phyloP scores from a whole-genome alignment of 805 yeast genomes.

The Myxozyma sirexii region DNA sequence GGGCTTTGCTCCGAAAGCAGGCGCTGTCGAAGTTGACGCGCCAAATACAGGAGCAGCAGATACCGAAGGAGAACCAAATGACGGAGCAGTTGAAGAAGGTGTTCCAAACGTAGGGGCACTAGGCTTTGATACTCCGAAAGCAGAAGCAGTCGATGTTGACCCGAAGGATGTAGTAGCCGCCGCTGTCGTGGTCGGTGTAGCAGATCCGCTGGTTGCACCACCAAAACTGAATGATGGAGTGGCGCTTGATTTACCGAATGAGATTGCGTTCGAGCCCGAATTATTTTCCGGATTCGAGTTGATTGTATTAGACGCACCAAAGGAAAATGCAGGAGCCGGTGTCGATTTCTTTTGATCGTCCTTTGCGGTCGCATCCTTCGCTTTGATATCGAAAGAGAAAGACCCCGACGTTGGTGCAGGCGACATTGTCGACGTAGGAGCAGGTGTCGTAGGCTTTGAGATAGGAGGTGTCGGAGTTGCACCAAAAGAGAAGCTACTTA shows the following conservation, averaged over 20 bases:
- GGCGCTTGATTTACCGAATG: slow-evolving; percentile 8
- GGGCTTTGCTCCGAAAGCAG: background rate
- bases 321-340: slow-evolving; percentile 8
- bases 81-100: background rate
- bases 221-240: slow-evolving; percentile 11
- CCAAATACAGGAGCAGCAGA: background rate
- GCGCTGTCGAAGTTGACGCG: background rate
- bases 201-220: background rate
- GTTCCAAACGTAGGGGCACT: background rate
- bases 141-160: slow-evolving; percentile 3
- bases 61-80: slow-evolving; percentile 5
- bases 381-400: background rate
- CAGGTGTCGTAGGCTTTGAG: background rate
- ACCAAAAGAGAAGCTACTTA: background rate
- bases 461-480: background rate
- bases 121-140: slow-evolving; percentile 1
- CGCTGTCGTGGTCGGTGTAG: background rate
- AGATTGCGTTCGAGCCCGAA: background rate
- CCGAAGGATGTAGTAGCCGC: background rate
- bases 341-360: slow-evolving; percentile 2
- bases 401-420: slow-evolving; percentile 3
- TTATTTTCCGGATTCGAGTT: background rate
- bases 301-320: slow-evolving; percentile 6
- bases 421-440: background rate
- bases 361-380: background rate